Conservation (phyloP, 257 asterid species). For the Solanum tarapatanum region DNA sequence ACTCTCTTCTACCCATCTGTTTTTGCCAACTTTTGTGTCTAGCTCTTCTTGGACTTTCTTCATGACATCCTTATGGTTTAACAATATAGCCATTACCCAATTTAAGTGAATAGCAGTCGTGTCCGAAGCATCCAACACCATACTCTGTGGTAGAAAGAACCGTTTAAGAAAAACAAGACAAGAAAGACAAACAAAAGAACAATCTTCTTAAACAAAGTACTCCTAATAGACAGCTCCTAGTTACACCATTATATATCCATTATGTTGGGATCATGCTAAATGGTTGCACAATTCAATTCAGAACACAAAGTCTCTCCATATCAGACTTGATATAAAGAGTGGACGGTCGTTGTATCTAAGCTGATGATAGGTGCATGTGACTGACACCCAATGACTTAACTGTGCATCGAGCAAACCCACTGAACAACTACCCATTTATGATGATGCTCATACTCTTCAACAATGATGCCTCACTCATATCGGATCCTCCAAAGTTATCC, state of each 20-base stretch:
- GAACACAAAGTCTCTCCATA: background rate
- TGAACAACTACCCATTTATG: background rate
- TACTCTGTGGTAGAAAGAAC: background rate
- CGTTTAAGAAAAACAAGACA: background rate
- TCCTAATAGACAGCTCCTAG: background rate
- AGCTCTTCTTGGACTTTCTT: slow-evolving; percentile 1
- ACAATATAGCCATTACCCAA: background rate
- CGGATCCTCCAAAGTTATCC: background rate
- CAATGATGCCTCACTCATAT: background rate
- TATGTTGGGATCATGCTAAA: background rate
- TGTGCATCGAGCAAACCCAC: background rate
- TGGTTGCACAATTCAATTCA: background rate
- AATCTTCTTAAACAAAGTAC: background rate
- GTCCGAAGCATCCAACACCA: slow-evolving; percentile 2
- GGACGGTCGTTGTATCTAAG: background rate
- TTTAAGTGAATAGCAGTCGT: background rate
- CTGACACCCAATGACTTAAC: background rate
- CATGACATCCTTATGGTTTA: background rate
- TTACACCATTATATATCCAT: background rate
- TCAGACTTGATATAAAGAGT: background rate
- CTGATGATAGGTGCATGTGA: background rate
- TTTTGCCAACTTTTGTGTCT: background rate
- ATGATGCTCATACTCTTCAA: background rate
- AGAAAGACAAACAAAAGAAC: background rate
- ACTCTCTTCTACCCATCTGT: slow-evolving; percentile 2